Percentiles rank a stretch among this genome's conserved stretches.
These are phyloP conservation scores for Pseudocercospora vitis DNA, from an alignment of 2,329 filamentous ascomycete species.

Conservation along the genomic window DNA sequence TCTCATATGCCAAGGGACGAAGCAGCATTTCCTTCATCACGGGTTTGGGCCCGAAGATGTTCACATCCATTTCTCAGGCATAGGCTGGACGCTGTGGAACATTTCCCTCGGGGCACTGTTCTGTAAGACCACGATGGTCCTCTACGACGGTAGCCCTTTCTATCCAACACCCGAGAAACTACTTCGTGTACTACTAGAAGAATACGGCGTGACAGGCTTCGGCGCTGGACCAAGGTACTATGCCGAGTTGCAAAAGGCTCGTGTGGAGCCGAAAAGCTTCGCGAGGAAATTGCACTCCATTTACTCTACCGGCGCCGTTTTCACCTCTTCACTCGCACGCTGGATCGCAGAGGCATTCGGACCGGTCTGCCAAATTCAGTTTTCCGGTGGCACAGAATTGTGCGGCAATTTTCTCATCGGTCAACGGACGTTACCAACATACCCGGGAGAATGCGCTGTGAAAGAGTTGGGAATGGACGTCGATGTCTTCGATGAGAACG, in stretches of 20 bases:
- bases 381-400: slow-evolving; percentile 75
- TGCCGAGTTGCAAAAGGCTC: slow-evolving; percentile 63
- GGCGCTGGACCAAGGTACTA: slow-evolving; percentile 75
- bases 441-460: slow-evolving; percentile 57
- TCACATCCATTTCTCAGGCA: slow-evolving; percentile 60
- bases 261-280: slow-evolving; percentile 14
- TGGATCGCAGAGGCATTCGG: slow-evolving; percentile 17
- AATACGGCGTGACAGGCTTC: slow-evolving; percentile 67
- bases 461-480: slow-evolving; percentile 53
- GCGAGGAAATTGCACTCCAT: slow-evolving; percentile 17
- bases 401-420: slow-evolving; percentile 62
- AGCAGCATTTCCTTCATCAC: slow-evolving; percentile 60
- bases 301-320: slow-evolving; percentile 17
- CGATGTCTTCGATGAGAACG: slow-evolving; percentile 58
- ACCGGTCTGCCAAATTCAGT: slow-evolving; percentile 37
- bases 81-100: slow-evolving; percentile 85
- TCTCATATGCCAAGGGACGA: slow-evolving; percentile 55
- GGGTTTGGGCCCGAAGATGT: slow-evolving; percentile 43
- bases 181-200: slow-evolving; percentile 56
- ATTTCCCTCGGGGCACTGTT: slow-evolving; percentile 59
- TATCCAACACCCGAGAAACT: slow-evolving; percentile 63
- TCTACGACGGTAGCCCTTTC: slow-evolving; percentile 81
- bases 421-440: slow-evolving; percentile 67
- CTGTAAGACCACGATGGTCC: slow-evolving; percentile 59
- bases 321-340: slow-evolving; percentile 11